Evolutionary conservation across 2,329 filamentous ascomycete species (phyloP), one percentile per base, ranked within the genome.

Genomic region (Xylariaceae sp.): DNA sequence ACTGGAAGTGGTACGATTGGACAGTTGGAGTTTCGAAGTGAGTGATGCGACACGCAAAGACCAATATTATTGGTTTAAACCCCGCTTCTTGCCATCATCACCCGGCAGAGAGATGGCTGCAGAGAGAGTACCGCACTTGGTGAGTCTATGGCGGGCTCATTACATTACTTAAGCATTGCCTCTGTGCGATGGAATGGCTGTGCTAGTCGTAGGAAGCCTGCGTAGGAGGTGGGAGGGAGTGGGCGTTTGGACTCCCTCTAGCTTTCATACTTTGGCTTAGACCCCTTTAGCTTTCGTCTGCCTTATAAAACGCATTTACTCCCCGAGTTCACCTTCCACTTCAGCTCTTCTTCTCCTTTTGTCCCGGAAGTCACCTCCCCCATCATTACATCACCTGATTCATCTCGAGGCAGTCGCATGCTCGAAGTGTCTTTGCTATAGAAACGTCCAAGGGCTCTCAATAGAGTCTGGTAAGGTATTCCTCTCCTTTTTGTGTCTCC

Each of bases 21-120:
- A 30, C 52, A 2, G 47, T 59, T 58, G 57, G 45, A 42, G 37
- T 51, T 34, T 7, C 37, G 23, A 11, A 6, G 9, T 13, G 49
- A 34, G 61, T 60, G 62, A 68, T 68, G 66, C 60, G 62, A 65
- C 66, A 62, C 39, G 11, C 7, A 53, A 61, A 58, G 15, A 52
- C 55, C 50, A 48, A 58, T 65, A 15, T 58, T 55, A 71, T 70
- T 70, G 68, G 67, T 13, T 53, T 69, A n/a, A 34, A 71, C 69
- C 70, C 69, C 70, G 70, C 70, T 70, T 61, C 65, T 37, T 62
- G 54, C 56, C 49, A 51, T 58, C 62, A 9, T 54, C 57, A 62
- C 64, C 64, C 23, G 23, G 23, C n/a, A 7, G 48, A 17, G n/a
- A n/a, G 13, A 51, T 48, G 53, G 7, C 45, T 50, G 53, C 35